Evolutionary conservation across 805 yeast species (phyloP), one percentile per base, ranked within the genome.

Genomic region (Jamesozyma piceae): DNA sequence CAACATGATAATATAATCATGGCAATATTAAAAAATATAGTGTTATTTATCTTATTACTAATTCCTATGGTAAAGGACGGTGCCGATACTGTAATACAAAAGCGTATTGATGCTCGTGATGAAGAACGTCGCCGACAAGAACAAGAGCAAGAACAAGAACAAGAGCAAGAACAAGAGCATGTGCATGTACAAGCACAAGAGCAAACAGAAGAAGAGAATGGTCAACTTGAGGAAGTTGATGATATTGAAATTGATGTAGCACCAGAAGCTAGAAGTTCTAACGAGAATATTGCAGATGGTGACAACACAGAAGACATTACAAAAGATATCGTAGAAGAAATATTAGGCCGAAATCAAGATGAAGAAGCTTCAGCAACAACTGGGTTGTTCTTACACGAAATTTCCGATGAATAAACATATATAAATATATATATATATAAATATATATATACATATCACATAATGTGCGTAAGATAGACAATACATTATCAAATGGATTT

Each of bases 1-100:
- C 20, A 34, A 21, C 38, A 38, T 10, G 57, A 54, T 41, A 45
- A 41, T 42, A 32, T 49, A n/a, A 14, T 48, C 2, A 26, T 41
- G 19, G 54, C 50, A 27, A 21, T 54, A 14, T 13, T 49, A 24
- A 58, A 56, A 45, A 54, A 55, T 47, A 31, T 49, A 8, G 24
- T 44, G 4, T 49, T 57, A 10, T 58, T 55, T 37, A 24, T 55
- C 15, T 27, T 56, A 4, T 39, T 57, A 17, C 39, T 58, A 11
- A 8, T 55, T 2, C 64, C 64, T 17, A 44, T 42, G 10, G 36
- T 47, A 9, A 46, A 46, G 24, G 42, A 35, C 30, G 41, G 44
- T 19, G 48, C 49, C n/a, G 53, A 51, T 24, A 35, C 36, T 15
- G 39, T 47, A 6, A 20, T 47, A 2, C 19, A 41, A 17, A 24